phyloP scores from a whole-genome alignment of 805 yeast genomes.

The Saccharomycopsis guyanensis region DNA sequence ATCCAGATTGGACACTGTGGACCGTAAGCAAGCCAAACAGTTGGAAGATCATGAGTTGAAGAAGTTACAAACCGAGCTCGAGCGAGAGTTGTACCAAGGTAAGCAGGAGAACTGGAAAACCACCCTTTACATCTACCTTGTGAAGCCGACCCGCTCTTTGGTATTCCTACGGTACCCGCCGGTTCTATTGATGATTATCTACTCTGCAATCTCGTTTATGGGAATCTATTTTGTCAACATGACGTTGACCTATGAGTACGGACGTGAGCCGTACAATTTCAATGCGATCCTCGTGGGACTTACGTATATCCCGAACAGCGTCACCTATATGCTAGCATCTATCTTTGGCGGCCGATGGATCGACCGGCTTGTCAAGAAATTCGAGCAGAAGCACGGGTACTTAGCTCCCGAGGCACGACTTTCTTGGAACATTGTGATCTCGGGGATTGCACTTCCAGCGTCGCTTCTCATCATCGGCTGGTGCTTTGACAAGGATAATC shows the following conservation, averaged over 20 bases:
- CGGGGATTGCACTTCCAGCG: conserved; percentile 54
- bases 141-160: conserved; percentile 57
- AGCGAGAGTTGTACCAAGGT: not conserved
- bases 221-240: conserved; percentile 67
- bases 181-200: conserved; percentile 54
- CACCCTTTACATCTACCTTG: conserved; percentile 38
- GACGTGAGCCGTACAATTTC: conserved; percentile 64
- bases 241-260: conserved; percentile 57
- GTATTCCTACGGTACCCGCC: conserved; percentile 65
- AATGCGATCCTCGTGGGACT: conserved; percentile 59
- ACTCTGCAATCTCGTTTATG: conserved; percentile 66
- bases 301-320: conserved; percentile 76
- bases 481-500: conserved; percentile 57
- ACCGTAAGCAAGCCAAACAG: conserved; percentile 20
- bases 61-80: conserved; percentile 21
- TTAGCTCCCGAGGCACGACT: conserved; percentile 72
- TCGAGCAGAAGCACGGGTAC: conserved; percentile 53
- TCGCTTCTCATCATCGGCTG: conserved; percentile 74
- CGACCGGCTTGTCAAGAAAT: conserved; percentile 50
- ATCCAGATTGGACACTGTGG: conserved; percentile 31
- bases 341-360: conserved; percentile 78
- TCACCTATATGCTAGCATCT: conserved; percentile 68
- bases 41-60: conserved; percentile 20
- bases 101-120: conserved; percentile 23
- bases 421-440: conserved; percentile 63